A percentile compares a stretch with the other conserved stretches of the same genome.
Evolutionary conservation across 1,284 basidiomycete species (phyloP).

Genomic region (Afroboletus lepidellus): DNA sequence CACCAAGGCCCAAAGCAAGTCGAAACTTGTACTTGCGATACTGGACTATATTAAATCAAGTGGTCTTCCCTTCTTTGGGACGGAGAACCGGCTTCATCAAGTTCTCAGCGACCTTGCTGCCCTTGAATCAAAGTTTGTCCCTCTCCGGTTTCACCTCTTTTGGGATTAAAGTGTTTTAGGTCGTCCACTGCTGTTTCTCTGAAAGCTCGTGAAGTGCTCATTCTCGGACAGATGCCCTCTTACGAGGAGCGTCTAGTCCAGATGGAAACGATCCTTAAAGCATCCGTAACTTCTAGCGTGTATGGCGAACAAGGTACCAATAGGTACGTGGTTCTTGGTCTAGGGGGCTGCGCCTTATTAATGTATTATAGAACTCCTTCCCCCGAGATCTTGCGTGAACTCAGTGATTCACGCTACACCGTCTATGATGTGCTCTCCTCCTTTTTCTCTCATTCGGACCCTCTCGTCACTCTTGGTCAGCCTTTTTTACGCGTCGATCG

Average conservation of each 20-base stretch:
- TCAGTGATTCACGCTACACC: slow-evolving; percentile 94
- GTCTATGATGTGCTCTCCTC: slow-evolving; percentile 96
- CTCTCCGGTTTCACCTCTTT: not conserved
- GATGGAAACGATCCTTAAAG: slow-evolving; percentile 92
- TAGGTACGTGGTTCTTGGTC: slow-evolving; percentile 42
- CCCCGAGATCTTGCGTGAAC: slow-evolving; percentile 84
- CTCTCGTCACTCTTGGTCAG: slow-evolving; percentile 80
- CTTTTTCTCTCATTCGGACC: slow-evolving; percentile 90
- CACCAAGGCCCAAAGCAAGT: slow-evolving; percentile 93
- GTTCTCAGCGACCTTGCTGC: slow-evolving; percentile 80
- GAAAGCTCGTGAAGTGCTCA: slow-evolving; percentile 97
- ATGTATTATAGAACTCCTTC: slow-evolving; percentile 63
- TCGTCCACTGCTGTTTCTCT: slow-evolving; percentile 87
- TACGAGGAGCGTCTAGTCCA: slow-evolving; percentile 92
- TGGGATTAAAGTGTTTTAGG: slow-evolving; percentile 37
- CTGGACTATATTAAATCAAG: slow-evolving; percentile 87
- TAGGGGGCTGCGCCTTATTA: not conserved
- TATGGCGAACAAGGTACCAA: slow-evolving; percentile 85
- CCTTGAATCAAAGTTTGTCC: slow-evolving; percentile 80
- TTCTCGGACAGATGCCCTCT: slow-evolving; percentile 94
- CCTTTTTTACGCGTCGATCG: slow-evolving; percentile 3
- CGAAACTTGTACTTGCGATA: slow-evolving; percentile 81
- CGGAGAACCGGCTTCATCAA: slow-evolving; percentile 67
- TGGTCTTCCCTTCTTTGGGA: slow-evolving; percentile 69
- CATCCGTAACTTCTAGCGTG: slow-evolving; percentile 81